Percentiles rank a stretch among this genome's conserved stretches.
phyloP scores from a whole-genome alignment of 768 basidiomycete genomes.

The Mycena kentingensis region DNA sequence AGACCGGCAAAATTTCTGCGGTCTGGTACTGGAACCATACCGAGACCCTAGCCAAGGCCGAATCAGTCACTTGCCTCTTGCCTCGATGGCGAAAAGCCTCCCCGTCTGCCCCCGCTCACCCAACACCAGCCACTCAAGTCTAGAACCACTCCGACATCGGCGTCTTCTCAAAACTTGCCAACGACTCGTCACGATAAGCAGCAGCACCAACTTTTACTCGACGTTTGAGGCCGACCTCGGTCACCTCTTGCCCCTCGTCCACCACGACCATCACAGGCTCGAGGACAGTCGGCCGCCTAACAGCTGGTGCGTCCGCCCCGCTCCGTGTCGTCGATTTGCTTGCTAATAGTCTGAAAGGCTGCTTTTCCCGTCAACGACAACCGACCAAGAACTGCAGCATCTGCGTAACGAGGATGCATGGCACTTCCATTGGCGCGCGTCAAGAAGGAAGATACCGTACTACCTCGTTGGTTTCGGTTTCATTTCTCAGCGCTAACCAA shows the following conservation, averaged over 20 bases:
- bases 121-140: slow-evolving; percentile 77
- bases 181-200: slow-evolving; percentile 91
- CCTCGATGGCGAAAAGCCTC: too few relatives aligned
- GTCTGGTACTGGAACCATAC: too few relatives aligned
- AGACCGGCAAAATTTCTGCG: too few relatives aligned
- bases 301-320: slow-evolving; percentile 77
- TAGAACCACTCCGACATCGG: slow-evolving; percentile 95
- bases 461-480: too few relatives aligned
- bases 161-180: slow-evolving; percentile 96
- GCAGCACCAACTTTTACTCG: slow-evolving; percentile 97
- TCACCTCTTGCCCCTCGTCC: slow-evolving; percentile 93
- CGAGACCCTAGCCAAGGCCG: too few relatives aligned
- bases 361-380: slow-evolving; percentile 92
- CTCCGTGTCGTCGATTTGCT: neutral
- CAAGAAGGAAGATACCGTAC: slow-evolving; percentile 57
- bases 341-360: slow-evolving; percentile 58
- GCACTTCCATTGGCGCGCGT: slow-evolving; percentile 55
- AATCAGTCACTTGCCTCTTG: too few relatives aligned
- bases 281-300: slow-evolving; percentile 89
- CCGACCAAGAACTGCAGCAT: slow-evolving; percentile 98
- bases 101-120: too few relatives aligned
- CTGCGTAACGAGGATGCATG: slow-evolving; percentile 82
- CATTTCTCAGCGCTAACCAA: too few relatives aligned
- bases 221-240: slow-evolving; percentile 93
- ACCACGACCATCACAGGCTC: slow-evolving; percentile 95